A percentile compares a stretch with the other conserved stretches of the same genome.
phyloP scores from a whole-genome alignment of 768 basidiomycete genomes.

The Dendrothele bispora region DNA sequence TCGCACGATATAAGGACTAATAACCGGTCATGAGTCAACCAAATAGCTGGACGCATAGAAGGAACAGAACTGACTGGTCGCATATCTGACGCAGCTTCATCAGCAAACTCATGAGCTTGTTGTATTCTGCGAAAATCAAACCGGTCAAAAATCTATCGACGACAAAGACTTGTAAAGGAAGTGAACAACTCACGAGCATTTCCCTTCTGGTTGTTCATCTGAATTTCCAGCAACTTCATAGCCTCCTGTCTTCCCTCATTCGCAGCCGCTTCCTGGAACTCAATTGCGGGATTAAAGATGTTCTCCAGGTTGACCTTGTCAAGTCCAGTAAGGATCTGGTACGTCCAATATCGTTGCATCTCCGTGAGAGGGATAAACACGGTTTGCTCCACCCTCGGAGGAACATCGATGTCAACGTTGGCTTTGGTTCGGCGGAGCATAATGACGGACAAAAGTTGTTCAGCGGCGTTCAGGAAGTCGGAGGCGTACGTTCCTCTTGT shows the following conservation, averaged over 20 bases:
- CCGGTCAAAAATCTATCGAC: background rate
- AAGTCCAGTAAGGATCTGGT: constrained; percentile 52
- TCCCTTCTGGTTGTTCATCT: constrained; percentile 36
- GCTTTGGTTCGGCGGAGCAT: constrained; percentile 67
- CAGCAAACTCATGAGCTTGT: constrained; percentile 61
- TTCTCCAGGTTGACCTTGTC: constrained; percentile 46
- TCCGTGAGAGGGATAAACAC: constrained; percentile 60
- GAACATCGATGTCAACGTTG: constrained; percentile 43
- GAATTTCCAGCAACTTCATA: constrained; percentile 34
- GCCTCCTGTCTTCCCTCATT: constrained; percentile 40
- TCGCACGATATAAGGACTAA: constrained; percentile 53
- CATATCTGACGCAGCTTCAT: constrained; percentile 72
- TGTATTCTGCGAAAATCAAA: constrained; percentile 42
- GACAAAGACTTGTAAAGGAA: background rate
- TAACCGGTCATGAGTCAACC: no score
- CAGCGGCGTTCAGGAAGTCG: constrained; percentile 46
- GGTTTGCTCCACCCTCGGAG: constrained; percentile 57
- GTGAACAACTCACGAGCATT: constrained; percentile 25
- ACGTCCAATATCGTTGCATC: constrained; percentile 63
- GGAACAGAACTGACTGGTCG: constrained; percentile 50
- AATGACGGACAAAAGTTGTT: constrained; percentile 46
- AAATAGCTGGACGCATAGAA: background rate
- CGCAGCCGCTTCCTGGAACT: constrained; percentile 23
- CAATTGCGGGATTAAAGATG: constrained; percentile 39
- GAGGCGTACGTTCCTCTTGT: constrained; percentile 49